These are phyloP conservation scores for Cucumis cinereus DNA, from an alignment of 306 rosid genomes.

Conservation along the genomic window DNA sequence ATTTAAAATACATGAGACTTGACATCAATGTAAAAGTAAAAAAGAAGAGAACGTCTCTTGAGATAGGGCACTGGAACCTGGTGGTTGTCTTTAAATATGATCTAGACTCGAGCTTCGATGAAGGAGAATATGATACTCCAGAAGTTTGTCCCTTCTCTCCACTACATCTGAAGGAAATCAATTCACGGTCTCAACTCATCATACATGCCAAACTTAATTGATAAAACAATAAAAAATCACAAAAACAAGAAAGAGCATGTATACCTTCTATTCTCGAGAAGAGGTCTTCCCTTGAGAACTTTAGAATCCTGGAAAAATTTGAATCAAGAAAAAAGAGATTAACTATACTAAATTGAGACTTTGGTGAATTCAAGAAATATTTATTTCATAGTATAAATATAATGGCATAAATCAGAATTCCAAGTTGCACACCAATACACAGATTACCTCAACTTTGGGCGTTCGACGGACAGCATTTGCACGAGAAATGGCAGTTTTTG, in stretches of 20 bases:
- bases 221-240: neutral
- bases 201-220: neutral
- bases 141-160: conserved; percentile 19
- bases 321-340: neutral
- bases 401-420: neutral
- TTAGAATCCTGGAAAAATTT: conserved; percentile 32
- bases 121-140: conserved; percentile 19
- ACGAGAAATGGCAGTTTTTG: conserved; percentile 19
- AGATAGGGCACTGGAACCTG: conserved; percentile 30
- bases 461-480: conserved; percentile 12
- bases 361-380: neutral
- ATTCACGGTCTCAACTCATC: conserved; percentile 15
- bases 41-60: neutral
- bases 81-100: conserved; percentile 22
- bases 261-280: conserved; percentile 37
- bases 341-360: neutral
- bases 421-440: neutral
- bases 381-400: neutral
- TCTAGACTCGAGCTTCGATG: conserved; percentile 23
- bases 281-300: conserved; percentile 18
- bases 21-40: neutral
- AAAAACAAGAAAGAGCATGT: conserved; percentile 6
- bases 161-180: conserved; percentile 1
- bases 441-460: conserved; percentile 35
- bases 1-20: neutral